These are phyloP conservation scores for Mallotus nudiflorus DNA, from an alignment of 345 rosid genomes.

Conservation along the genomic window DNA sequence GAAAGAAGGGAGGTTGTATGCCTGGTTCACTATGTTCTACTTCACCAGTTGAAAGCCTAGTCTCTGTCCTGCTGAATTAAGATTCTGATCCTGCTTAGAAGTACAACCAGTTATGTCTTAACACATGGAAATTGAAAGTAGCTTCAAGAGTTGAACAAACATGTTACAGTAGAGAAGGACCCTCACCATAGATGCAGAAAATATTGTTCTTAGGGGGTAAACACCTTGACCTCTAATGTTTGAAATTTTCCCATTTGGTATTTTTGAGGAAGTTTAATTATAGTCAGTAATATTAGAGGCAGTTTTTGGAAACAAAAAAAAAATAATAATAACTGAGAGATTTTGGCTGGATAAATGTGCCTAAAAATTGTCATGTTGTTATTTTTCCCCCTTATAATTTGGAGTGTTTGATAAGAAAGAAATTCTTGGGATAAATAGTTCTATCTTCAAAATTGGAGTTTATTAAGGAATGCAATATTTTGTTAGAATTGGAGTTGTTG, in stretches of 20 bases:
- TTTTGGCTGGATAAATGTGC: too few species aligned
- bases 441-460: background rate
- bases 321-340: too few species aligned
- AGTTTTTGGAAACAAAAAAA: too few species aligned
- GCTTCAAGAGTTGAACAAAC: background rate
- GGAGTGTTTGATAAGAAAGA: too few species aligned
- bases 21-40: background rate
- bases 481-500: background rate
- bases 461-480: too few species aligned
- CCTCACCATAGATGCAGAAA: background rate
- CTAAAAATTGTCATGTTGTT: too few species aligned
- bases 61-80: background rate
- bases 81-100: background rate
- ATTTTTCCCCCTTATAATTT: too few species aligned
- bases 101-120: background rate
- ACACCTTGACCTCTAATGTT: background rate
- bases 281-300: background rate
- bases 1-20: background rate
- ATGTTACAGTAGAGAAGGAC: background rate
- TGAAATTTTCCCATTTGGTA: background rate
- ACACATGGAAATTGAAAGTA: background rate
- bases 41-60: background rate
- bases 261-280: background rate
- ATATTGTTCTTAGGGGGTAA: background rate
- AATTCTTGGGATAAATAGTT: too few species aligned